Evolutionary conservation across 2,329 filamentous ascomycete species (phyloP), one percentile per base, ranked within the genome.

Genomic region (Beauveria medogensis): DNA sequence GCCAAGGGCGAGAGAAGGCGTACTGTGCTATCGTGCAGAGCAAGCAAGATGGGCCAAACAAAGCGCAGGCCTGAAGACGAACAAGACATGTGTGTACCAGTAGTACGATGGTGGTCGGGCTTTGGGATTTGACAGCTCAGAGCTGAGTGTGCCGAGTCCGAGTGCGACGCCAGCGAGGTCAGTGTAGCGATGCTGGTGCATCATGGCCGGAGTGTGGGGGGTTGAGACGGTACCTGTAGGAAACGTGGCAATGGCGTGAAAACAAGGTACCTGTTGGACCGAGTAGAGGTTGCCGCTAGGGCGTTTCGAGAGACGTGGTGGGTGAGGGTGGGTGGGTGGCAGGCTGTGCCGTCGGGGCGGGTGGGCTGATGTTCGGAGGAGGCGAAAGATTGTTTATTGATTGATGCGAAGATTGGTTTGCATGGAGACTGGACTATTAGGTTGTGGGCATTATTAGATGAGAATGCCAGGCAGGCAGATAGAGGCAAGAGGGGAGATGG

Each of bases 11-110:
- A 22, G 48, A n/a, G 8, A 24, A 12, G 5, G 43, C 18, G 51
- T 50, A 55, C 44, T 12, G 10, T 56, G 41, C 24, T 55, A 55
- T 26, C 51, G 18, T n/a, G 55, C 22, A 22, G 16, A 30, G n/a
- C 37, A n/a, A 44, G 18, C 37, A 5, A 34, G 40, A 26, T 18
- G 12, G 26, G 30, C 28, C 20, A 41, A 34, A 10, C 54, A 37
- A 37, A 47, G 54, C 43, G 41, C 54, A 47, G 24, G 46, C 30
- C 44, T 57, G 55, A 57, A 57, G 34, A 50, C 44, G 55, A 46
- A 18, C 9, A 57, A 48, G 30, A 40, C 55, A 47, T n/a, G 10
- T 55, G 53, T 55, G 37, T 10, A 30, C 28, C 28, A 30, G 28
- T 43, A 12, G 34, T 37, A 16, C 34, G 34, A 37, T 2, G 14